A percentile compares a stretch with the other conserved stretches of the same genome.
phyloP scores from a whole-genome alignment of 2,329 filamentous ascomycete species.

The Fusarium algeriense region DNA sequence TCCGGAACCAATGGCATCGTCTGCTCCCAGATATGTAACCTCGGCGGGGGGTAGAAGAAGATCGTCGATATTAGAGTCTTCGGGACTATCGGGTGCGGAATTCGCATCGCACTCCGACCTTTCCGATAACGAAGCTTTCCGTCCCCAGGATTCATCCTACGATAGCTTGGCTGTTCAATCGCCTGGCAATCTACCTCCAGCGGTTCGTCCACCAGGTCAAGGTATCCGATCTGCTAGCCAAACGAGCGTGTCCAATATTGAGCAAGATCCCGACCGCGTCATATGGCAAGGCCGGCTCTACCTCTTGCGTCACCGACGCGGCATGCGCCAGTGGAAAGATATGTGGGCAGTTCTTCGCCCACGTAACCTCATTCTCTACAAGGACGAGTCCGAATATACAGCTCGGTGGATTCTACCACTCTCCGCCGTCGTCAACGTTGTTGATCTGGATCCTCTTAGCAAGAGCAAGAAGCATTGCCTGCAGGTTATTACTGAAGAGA shows the following conservation, averaged over 20 bases:
- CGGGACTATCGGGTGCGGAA: constrained; percentile 72
- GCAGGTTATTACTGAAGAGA: constrained; percentile 94
- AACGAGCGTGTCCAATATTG: constrained; percentile 64
- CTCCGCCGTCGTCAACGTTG: constrained; percentile 84
- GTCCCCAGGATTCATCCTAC: constrained; percentile 63
- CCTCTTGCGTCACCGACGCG: constrained; percentile 83
- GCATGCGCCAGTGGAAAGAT: constrained; percentile 93
- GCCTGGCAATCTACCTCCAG: constrained; percentile 40
- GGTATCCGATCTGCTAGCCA: constrained; percentile 71
- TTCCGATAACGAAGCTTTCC: constrained; percentile 74
- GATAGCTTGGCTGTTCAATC: constrained; percentile 62
- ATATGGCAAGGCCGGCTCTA: constrained; percentile 93
- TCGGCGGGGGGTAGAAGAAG: constrained; percentile 59
- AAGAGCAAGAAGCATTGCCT: constrained; percentile 88
- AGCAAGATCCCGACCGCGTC: constrained; percentile 85
- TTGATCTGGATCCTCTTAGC: constrained; percentile 90
- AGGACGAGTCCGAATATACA: constrained; percentile 90
- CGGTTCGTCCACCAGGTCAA: constrained; percentile 49
- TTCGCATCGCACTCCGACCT: constrained; percentile 88
- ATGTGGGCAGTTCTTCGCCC: constrained; percentile 92
- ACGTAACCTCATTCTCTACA: constrained; percentile 89
- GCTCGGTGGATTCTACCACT: constrained; percentile 86
- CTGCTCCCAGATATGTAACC: constrained; percentile 51
- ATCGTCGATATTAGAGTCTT: constrained; percentile 74
- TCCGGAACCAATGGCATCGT: constrained; percentile 64